Percentiles rank a stretch among this genome's conserved stretches.
Conservation (phyloP, 2,329 filamentous ascomycete species). For the Claviceps pazoutovae region DNA sequence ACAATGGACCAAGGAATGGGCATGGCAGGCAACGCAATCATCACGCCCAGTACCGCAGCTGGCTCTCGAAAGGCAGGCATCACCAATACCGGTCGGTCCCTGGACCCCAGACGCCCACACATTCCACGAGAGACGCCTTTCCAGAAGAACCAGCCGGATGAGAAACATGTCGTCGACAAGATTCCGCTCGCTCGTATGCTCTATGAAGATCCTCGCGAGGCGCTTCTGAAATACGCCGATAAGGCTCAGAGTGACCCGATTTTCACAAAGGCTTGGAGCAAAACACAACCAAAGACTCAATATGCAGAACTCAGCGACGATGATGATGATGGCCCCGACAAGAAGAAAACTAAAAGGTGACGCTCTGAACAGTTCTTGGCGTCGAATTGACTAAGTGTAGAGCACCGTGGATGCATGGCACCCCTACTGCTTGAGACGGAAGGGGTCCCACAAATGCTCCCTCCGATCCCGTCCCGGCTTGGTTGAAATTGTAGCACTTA, state of each 20-base stretch:
- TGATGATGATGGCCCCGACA: constrained; percentile 57
- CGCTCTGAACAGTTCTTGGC: neutral
- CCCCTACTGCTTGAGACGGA: neutral
- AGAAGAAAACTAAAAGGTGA: constrained; percentile 45
- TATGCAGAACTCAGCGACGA: constrained; percentile 84
- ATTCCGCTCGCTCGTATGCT: constrained; percentile 87
- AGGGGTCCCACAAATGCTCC: neutral
- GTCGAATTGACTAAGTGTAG: neutral
- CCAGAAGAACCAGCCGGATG: constrained; percentile 77
- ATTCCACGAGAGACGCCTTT: constrained; percentile 79
- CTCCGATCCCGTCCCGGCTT: neutral
- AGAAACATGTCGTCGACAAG: constrained; percentile 73
- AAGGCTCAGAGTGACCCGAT: constrained; percentile 84
- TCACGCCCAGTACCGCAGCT: constrained; percentile 50
- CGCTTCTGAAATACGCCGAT: constrained; percentile 86
- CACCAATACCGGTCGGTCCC: constrained; percentile 61
- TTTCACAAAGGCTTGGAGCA: constrained; percentile 87
- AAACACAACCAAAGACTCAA: constrained; percentile 82
- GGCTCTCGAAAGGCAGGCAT: constrained; percentile 48
- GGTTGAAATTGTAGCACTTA: neutral
- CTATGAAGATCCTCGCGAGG: constrained; percentile 90
- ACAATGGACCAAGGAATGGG: constrained; percentile 74
- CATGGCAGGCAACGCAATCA: constrained; percentile 69
- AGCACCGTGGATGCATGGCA: neutral
- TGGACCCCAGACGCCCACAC: constrained; percentile 73